Evolutionary conservation across 2,329 filamentous ascomycete species (phyloP).

Genomic region (Colletotrichum siamense): DNA sequence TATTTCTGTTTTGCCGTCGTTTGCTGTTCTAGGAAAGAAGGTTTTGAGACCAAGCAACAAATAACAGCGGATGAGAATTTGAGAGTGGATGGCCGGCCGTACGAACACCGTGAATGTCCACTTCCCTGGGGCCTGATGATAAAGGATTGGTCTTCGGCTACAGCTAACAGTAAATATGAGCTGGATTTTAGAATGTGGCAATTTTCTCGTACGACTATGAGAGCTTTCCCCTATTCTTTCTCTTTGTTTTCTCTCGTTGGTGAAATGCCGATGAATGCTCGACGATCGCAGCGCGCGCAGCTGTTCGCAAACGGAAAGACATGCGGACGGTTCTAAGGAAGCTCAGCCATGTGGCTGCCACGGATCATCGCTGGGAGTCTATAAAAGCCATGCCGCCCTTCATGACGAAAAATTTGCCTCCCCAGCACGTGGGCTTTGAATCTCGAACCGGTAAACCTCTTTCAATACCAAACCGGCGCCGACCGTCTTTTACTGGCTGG

Average conservation of each 20-base stretch:
- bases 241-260: neutral
- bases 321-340: neutral
- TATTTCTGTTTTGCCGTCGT: fast-evolving
- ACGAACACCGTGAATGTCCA: neutral
- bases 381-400: neutral
- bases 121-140: neutral
- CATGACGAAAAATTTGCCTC: neutral
- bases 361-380: neutral
- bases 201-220: neutral
- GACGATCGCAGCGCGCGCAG: neutral
- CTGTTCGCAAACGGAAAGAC: neutral
- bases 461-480: neutral
- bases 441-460: neutral
- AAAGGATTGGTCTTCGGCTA: neutral
- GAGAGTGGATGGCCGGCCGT: neutral
- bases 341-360: neutral
- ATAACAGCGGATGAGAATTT: neutral
- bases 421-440: neutral
- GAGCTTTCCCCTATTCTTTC: neutral
- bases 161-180: neutral
- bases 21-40: neutral
- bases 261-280: neutral
- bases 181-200: neutral
- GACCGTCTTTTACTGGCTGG: neutral
- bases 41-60: neutral